phyloP scores from a whole-genome alignment of 768 basidiomycete species.

The Lentinula detonsa region DNA sequence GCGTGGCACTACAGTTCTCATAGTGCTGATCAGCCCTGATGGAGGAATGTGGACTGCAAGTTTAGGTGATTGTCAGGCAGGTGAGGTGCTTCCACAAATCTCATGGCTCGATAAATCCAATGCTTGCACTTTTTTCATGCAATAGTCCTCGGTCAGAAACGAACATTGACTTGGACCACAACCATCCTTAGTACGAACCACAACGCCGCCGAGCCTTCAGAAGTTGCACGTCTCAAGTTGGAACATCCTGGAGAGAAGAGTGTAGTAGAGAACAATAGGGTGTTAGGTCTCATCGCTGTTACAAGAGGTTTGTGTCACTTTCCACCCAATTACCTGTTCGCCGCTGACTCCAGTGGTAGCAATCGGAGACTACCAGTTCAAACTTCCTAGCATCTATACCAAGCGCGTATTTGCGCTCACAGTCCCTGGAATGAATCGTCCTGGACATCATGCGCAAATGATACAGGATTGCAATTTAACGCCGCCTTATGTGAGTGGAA shows the following conservation, averaged over 20 bases:
- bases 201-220: constrained; percentile 38
- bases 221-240: constrained; percentile 30
- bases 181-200: constrained; percentile 40
- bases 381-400: constrained; percentile 43
- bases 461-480: constrained; percentile 40
- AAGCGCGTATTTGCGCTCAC: constrained; percentile 36
- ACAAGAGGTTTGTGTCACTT: constrained; percentile 37
- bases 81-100: constrained; percentile 22
- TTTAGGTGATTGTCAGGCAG: constrained; percentile 50
- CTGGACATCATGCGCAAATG: constrained; percentile 22
- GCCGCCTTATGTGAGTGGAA: constrained; percentile 47
- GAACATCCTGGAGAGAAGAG: constrained; percentile 45
- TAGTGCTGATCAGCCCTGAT: constrained; percentile 39
- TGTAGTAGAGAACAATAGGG: constrained; percentile 37
- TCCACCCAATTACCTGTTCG: not conserved
- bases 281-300: constrained; percentile 50
- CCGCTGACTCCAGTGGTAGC: constrained; percentile 22
- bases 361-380: constrained; percentile 49
- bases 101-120: not conserved
- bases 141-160: not conserved
- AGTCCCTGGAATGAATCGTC: constrained; percentile 22
- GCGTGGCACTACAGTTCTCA: constrained; percentile 44
- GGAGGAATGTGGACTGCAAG: constrained; percentile 51
- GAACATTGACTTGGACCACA: constrained; percentile 25
- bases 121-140: not conserved